These are phyloP conservation scores for Tulasnella calospora DNA, from an alignment of 768 basidiomycete genomes.

Conservation along the genomic window DNA sequence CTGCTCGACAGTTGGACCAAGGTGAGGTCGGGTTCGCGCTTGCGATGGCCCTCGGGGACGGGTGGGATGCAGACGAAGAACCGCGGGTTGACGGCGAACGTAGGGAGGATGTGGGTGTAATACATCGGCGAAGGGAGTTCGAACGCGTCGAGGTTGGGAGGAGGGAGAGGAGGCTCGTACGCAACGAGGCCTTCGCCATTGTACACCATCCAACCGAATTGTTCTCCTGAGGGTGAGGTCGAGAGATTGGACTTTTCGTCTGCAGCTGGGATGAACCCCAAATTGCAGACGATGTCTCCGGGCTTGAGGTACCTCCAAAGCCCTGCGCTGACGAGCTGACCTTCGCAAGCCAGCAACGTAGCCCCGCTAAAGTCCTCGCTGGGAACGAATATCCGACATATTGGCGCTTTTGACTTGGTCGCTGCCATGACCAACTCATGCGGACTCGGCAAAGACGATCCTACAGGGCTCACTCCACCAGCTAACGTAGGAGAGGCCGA, in stretches of 20 bases:
- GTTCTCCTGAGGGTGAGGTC: constrained; percentile 29
- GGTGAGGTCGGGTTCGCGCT: constrained; percentile 10
- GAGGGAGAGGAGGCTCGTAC: constrained; percentile 50
- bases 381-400: constrained; percentile 70
- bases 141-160: constrained; percentile 48
- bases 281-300: constrained; percentile 75
- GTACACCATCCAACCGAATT: constrained; percentile 66
- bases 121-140: constrained; percentile 67
- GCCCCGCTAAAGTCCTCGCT: constrained; percentile 43
- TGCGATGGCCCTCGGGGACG: neutral
- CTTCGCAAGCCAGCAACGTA: constrained; percentile 56
- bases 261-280: constrained; percentile 58
- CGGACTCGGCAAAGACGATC: constrained; percentile 35
- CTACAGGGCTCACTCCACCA: neutral
- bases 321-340: constrained; percentile 59
- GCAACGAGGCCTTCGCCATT: constrained; percentile 59
- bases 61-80: constrained; percentile 26
- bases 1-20: neutral
- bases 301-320: constrained; percentile 72
- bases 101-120: constrained; percentile 60
- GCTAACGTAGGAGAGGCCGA: neutral
- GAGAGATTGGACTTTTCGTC: constrained; percentile 36
- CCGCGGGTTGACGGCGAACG: constrained; percentile 29
- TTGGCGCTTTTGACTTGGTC: constrained; percentile 60
- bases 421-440: constrained; percentile 63